Conservation (phyloP, 2,329 filamentous ascomycete genomes). For the Pochonia chlamydosporia region DNA sequence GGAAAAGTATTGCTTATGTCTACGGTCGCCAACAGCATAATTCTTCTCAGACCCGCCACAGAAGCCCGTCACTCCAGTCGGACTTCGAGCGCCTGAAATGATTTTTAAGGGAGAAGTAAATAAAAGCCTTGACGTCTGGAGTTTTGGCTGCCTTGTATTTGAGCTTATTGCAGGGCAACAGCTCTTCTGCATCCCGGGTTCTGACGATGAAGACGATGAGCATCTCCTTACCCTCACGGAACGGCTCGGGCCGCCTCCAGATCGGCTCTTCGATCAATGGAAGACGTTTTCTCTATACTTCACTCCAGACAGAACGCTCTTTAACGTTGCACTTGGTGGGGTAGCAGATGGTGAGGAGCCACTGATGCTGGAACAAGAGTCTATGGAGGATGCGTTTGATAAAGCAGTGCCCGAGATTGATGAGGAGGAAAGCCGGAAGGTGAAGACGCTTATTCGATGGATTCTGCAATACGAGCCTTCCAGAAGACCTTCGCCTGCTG, state of each 20-base stretch:
- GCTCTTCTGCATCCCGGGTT: conserved; percentile 18
- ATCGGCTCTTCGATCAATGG: conserved; percentile 15
- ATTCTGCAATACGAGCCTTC: conserved; percentile 25
- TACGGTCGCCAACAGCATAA: conserved; percentile 14
- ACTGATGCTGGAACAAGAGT: conserved; percentile 16
- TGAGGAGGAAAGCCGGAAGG: conserved; percentile 16
- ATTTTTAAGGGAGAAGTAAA: conserved; percentile 17
- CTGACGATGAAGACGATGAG: conserved; percentile 15
- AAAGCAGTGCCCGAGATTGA: conserved; percentile 15
- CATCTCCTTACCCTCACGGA: conserved; percentile 15
- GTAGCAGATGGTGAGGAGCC: conserved; percentile 14
- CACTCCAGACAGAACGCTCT: conserved; percentile 18
- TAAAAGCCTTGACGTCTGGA: conserved; percentile 22
- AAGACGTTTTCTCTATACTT: conserved; percentile 20
- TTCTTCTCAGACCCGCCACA: conserved; percentile 19
- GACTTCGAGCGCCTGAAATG: conserved; percentile 22
- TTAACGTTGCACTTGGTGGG: conserved; percentile 20
- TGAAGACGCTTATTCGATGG: conserved; percentile 21
- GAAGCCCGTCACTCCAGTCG: conserved; percentile 16
- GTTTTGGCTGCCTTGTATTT: conserved; percentile 25
- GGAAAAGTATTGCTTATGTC: conserved; percentile 1
- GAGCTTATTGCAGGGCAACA: conserved; percentile 22
- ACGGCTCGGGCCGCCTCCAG: conserved; percentile 16
- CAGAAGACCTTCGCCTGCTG: conserved; percentile 20
- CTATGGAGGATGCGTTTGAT: conserved; percentile 21